phyloP scores from a whole-genome alignment of 2,329 filamentous ascomycete genomes.

The Neurospora crassa region DNA sequence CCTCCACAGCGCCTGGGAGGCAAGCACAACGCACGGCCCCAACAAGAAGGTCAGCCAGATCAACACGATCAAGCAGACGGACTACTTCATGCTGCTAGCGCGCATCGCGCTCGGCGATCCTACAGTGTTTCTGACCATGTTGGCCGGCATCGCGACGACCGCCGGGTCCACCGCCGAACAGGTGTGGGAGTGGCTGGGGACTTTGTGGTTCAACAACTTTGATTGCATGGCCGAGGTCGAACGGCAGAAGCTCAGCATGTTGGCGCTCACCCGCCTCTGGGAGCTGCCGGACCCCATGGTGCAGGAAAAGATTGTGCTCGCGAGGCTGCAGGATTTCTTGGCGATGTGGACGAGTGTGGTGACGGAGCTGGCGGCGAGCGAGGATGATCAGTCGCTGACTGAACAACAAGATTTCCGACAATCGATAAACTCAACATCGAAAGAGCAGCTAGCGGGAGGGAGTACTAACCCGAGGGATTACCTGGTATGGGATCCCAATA shows the following conservation, averaged over 20 bases:
- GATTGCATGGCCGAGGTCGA: slow-evolving; percentile 57
- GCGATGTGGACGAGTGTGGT: slow-evolving; percentile 66
- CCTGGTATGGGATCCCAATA: slow-evolving; percentile 34
- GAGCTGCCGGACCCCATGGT: slow-evolving; percentile 48
- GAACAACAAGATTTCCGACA: slow-evolving; percentile 20
- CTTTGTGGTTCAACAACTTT: slow-evolving; percentile 60
- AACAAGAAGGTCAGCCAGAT: slow-evolving; percentile 60
- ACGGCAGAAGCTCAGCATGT: slow-evolving; percentile 60
- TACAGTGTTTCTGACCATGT: slow-evolving; percentile 51
- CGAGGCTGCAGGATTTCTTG: slow-evolving; percentile 62
- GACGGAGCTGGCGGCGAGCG: slow-evolving; percentile 53
- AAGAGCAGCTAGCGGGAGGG: slow-evolving; percentile 7
- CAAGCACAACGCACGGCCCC: slow-evolving; percentile 74
- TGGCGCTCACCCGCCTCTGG: slow-evolving; percentile 63
- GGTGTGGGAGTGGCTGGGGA: slow-evolving; percentile 50
- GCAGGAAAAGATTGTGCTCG: slow-evolving; percentile 44
- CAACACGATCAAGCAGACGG: slow-evolving; percentile 66
- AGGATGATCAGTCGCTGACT: slow-evolving; percentile 23
- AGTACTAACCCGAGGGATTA: neutral
- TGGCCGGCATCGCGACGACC: slow-evolving; percentile 33
- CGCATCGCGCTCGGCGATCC: slow-evolving; percentile 69
- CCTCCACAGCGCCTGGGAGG: slow-evolving; percentile 59
- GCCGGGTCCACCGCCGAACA: slow-evolving; percentile 35
- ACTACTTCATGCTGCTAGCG: slow-evolving; percentile 77
- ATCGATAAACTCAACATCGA: slow-evolving; percentile 27